These are phyloP conservation scores for Clonostachys rosea DNA, from an alignment of 2,329 filamentous ascomycete genomes.

Conservation along the genomic window DNA sequence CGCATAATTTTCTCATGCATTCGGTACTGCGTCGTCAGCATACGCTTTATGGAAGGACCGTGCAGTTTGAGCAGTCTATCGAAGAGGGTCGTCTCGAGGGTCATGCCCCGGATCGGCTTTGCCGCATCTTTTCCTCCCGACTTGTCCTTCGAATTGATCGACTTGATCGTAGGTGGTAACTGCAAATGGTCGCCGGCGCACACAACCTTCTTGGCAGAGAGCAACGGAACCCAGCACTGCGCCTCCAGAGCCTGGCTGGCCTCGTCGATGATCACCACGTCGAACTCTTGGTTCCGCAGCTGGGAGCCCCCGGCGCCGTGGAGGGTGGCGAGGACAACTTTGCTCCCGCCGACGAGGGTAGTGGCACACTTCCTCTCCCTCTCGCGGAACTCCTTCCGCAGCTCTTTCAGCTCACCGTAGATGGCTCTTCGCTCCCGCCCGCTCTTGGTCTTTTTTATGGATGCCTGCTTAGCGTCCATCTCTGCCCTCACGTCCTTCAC, in stretches of 20 bases:
- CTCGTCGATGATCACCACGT: conserved; percentile 94
- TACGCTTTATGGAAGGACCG: conserved; percentile 79
- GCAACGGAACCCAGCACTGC: conserved; percentile 91
- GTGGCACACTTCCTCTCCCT: conserved; percentile 78
- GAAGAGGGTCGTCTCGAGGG: conserved; percentile 87
- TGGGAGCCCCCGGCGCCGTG: conserved; percentile 89
- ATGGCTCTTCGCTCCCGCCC: conserved; percentile 76
- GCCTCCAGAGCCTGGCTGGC: conserved; percentile 94
- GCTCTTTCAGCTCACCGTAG: conserved; percentile 78
- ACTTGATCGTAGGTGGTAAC: conserved; percentile 91
- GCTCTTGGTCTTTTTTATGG: conserved; percentile 79
- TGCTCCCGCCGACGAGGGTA: conserved; percentile 69
- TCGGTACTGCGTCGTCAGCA: conserved; percentile 95
- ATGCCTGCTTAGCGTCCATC: conserved; percentile 88
- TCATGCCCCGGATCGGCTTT: conserved; percentile 45
- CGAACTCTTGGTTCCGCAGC: conserved; percentile 74
- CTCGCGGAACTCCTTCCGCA: conserved; percentile 84
- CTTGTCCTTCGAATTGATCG: conserved; percentile 50
- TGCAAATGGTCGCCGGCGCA: conserved; percentile 94
- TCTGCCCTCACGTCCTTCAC: conserved; percentile 87
- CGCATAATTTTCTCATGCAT: conserved; percentile 97
- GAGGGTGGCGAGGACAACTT: conserved; percentile 86
- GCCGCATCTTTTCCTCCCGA: conserved; percentile 25
- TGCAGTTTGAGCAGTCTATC: conserved; percentile 81
- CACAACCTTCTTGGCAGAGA: conserved; percentile 78